Evolutionary conservation across 176 grass and related monocot genomes (phyloP).

Genomic region (Rhipidocladum racemiflorum): DNA sequence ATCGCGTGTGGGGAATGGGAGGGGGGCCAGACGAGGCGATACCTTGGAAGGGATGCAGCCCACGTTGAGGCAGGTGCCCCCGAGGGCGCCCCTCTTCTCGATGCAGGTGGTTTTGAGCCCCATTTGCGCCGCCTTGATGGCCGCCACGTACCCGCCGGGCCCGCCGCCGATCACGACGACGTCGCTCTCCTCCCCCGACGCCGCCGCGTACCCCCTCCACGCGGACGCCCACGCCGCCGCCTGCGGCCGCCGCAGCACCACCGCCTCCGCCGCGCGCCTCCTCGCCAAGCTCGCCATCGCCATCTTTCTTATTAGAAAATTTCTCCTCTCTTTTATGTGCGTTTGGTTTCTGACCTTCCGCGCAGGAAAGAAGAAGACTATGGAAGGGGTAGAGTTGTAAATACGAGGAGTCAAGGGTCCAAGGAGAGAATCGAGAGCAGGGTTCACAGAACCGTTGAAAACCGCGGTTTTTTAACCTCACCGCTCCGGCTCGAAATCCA

Average conservation of each 20-base stretch:
- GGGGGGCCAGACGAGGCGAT: neutral
- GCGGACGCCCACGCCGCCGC: conserved; percentile 28
- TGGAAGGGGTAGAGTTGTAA: conserved; percentile 18
- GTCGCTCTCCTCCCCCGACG: conserved; percentile 73
- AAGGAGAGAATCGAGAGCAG: too few species aligned
- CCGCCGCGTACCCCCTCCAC: conserved; percentile 53
- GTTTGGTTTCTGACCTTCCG: conserved; percentile 28
- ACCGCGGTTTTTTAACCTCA: too few species aligned
- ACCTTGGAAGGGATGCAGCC: conserved; percentile 99
- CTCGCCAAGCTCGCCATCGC: conserved; percentile 70
- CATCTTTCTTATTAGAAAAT: conserved; percentile 26
- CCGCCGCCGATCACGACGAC: conserved; percentile 92
- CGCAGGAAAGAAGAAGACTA: conserved; percentile 23
- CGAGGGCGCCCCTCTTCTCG: conserved; percentile 85
- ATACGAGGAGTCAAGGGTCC: neutral
- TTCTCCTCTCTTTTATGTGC: neutral
- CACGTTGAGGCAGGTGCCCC: conserved; percentile 95
- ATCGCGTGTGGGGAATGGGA: neutral
- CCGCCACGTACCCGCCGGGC: conserved; percentile 91
- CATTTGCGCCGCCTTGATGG: conserved; percentile 92
- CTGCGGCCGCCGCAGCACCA: conserved; percentile 38
- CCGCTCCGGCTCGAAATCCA: too few species aligned
- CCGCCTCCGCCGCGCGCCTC: conserved; percentile 47
- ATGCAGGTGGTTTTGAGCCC: conserved; percentile 96
- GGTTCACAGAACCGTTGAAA: too few species aligned